Evolutionary conservation across 2,329 filamentous ascomycete genomes (phyloP), one percentile per base, ranked within the genome.

Genomic region (Thielaviopsis populi): DNA sequence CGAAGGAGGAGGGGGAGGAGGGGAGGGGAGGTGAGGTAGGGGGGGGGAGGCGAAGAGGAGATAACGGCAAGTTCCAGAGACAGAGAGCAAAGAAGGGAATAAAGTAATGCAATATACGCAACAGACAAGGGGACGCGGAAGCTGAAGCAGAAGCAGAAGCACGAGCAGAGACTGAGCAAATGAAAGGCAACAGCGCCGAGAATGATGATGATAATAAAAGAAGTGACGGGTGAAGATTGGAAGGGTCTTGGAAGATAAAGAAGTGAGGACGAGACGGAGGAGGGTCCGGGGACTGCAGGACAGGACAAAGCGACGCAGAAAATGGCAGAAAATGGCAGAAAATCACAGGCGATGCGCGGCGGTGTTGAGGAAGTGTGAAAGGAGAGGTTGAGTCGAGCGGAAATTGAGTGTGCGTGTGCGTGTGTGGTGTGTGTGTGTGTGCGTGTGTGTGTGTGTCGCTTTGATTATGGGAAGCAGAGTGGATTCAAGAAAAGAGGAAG

Each of bases 321-420:
- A 42, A n/a, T n/a, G n/a, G n/a, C n/a, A n/a, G n/a, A n/a, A n/a
- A n/a, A n/a, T n/a, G n/a, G n/a, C 17, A 13, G 13, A 46, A 37
- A 37, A 37, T 37, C 42, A 46, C 42, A 19, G 50, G 27, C 46
- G 59, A 63, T 24, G 15, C 54, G 37, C 53, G 15, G 37, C 53
- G 15, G 41, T 42, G 42, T 37, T n/a, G 43, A 13, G 59, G 54
- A 37, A 41, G 17, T 27, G 61, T 41, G 48, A 63, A 63, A 63
- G 50, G 61, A 58, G 61, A 58, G 61, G 33, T 58, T 56, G 53
- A 63, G 61, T 58, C 6, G 61, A 27, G 46, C 58, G 61, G 50
- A 63, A 63, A 56, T 58, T 56, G 50, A 43, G 59, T 61, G 59
- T 46, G n/a, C 22, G 37, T 27, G 30, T 50, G 46, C 17, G 46